Base-by-base conservation (phyloP, 2,329 filamentous ascomycete genomes). In the Colletotrichum agaves region DNA sequence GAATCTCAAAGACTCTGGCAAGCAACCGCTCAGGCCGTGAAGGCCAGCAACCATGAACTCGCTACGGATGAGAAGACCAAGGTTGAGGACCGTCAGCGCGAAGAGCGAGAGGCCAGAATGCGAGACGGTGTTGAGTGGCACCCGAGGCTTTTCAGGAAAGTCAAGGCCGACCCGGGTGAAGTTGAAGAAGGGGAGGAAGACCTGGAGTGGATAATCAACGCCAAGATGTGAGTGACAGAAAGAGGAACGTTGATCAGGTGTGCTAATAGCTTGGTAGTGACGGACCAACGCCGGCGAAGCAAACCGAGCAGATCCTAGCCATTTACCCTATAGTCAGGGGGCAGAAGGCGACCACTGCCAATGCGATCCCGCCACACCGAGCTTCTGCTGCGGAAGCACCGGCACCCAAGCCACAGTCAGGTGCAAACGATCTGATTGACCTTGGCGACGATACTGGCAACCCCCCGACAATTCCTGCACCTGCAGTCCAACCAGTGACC, bases 31-130 rank as follows among this genome's bases (percentile, higher is more conserved):
- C 85, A 90, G 72, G 96, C 95, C 0, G 90, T 99, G 69, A 92
- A 91, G 75, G 90, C 91, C 55, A 89, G 90, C 66, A 94, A 99
- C 73, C 96, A 99, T 74, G 92, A 93, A 72, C 80, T 91, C 8
- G 96, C 96, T 4, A 99, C 96, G 0, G 92, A 96, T 70, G 95
- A 98, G 76, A 99, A 99, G 83, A 94, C 93, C n/a, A 92, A 91
- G 77, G 93, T 99, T 67, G 96, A 99, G 77, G 95, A 98, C 74
- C 90, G 88, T 75, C 96, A 99, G 79, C 88, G 96, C 74, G 91
- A 94, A 70, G 95, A 98, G 75, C 94, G 96, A 2, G 91, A 94
- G 17, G 88, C 88, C 74, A 87, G 96, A 73, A 87, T 87, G 35
- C 91, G 94, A 53, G 90, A 94, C 11, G 91, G 91, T 12, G 83